Percentiles rank a stretch among this genome's conserved stretches.
Evolutionary conservation across 2,329 filamentous ascomycete species (phyloP).

Genomic region (Cladosporium cucumerinum): DNA sequence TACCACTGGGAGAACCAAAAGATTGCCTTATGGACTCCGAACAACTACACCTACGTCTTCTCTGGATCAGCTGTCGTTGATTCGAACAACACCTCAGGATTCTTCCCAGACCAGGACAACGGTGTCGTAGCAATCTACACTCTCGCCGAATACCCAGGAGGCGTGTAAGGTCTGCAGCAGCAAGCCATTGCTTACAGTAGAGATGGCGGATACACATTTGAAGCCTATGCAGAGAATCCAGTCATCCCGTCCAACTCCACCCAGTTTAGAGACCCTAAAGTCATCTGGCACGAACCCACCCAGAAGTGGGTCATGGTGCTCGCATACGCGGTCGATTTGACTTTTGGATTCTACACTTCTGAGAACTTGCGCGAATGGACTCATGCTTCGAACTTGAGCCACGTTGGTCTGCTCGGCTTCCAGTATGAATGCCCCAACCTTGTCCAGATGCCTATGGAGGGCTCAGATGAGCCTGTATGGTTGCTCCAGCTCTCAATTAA

Average conservation of each 20-base stretch:
- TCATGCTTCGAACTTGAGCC: constrained; percentile 56
- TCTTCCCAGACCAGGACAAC: constrained; percentile 59
- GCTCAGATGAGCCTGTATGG: constrained; percentile 40
- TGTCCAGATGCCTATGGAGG: constrained; percentile 52
- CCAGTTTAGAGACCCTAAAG: constrained; percentile 65
- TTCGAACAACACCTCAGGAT: constrained; percentile 62
- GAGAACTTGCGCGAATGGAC: constrained; percentile 59
- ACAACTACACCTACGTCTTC: constrained; percentile 53
- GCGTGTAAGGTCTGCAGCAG: constrained; percentile 42
- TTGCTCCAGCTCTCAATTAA: constrained; percentile 55
- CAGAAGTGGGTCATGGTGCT: constrained; percentile 58
- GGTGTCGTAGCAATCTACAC: constrained; percentile 62
- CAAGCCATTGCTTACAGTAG: constrained; percentile 61
- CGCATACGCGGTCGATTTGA: constrained; percentile 52
- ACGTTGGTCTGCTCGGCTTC: constrained; percentile 50
- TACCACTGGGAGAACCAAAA: constrained; percentile 64
- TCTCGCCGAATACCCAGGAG: constrained; percentile 36
- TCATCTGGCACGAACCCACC: constrained; percentile 53
- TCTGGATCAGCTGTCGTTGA: constrained; percentile 59
- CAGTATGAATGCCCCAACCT: constrained; percentile 65
- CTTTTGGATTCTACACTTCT: constrained; percentile 60
- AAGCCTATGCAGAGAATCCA: constrained; percentile 58
- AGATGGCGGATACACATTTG: constrained; percentile 62
- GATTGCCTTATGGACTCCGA: constrained; percentile 58
- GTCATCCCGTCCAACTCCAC: constrained; percentile 54